A percentile compares a stretch with the other conserved stretches of the same genome.
phyloP scores from a whole-genome alignment of 768 basidiomycete genomes.

The Dacryopinax spathularia region DNA sequence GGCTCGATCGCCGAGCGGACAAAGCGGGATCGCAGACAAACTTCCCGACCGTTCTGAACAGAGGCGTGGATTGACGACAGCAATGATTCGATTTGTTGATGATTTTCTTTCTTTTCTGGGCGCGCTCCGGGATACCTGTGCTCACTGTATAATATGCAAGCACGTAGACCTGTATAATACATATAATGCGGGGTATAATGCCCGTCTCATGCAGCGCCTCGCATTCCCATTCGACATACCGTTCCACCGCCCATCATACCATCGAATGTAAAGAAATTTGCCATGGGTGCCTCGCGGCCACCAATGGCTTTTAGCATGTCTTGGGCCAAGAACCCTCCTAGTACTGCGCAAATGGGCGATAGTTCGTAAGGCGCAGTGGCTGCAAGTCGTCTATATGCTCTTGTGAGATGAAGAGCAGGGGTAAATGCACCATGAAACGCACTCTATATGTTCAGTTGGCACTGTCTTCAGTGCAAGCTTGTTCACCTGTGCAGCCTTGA shows the following conservation, averaged over 20 bases:
- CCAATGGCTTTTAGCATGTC: slow-evolving; percentile 86
- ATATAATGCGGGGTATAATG: background rate
- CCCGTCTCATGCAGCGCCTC: background rate
- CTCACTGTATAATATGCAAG: background rate
- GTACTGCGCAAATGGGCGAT: slow-evolving; percentile 83
- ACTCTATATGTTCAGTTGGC: slow-evolving; percentile 54
- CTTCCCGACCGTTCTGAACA: too few relatives aligned
- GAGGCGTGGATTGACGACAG: too few relatives aligned
- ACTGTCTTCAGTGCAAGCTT: slow-evolving; percentile 45
- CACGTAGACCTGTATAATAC: background rate
- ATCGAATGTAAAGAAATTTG: slow-evolving; percentile 84
- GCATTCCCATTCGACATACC: slow-evolving; percentile 25
- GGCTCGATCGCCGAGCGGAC: too few relatives aligned
- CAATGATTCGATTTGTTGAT: too few relatives aligned
- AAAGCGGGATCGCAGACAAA: too few relatives aligned
- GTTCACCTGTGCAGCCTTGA: slow-evolving; percentile 53
- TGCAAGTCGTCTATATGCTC: slow-evolving; percentile 41
- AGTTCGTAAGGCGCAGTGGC: slow-evolving; percentile 70
- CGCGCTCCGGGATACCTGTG: too few relatives aligned
- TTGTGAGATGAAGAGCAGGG: slow-evolving; percentile 14
- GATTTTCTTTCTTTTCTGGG: too few relatives aligned
- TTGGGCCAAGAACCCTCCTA: slow-evolving; percentile 89
- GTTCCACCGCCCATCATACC: slow-evolving; percentile 64
- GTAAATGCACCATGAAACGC: slow-evolving; percentile 9
- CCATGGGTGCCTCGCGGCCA: slow-evolving; percentile 81